These are phyloP conservation scores for Phytophthora pistaciae DNA, from an alignment of 352 stramenopile species.

Conservation along the genomic window DNA sequence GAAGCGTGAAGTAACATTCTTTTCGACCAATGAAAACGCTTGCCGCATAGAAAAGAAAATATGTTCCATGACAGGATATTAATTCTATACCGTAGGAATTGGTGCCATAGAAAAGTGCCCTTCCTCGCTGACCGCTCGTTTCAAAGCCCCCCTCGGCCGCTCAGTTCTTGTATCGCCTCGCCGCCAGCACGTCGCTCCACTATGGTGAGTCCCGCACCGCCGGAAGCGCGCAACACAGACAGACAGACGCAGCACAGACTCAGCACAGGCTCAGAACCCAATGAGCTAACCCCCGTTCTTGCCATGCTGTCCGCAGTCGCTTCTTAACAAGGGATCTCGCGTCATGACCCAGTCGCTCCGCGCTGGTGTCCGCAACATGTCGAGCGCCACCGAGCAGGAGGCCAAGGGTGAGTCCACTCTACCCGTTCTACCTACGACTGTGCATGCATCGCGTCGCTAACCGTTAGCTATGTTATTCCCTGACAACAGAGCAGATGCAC, in stretches of 20 bases:
- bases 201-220: conserved; percentile 19
- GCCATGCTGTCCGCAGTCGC: conserved; percentile 43
- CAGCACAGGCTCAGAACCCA: neutral
- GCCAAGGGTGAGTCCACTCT: conserved; percentile 65
- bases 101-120: conserved; percentile 27
- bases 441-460: neutral
- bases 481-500: conserved; percentile 76
- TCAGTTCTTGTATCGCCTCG: conserved; percentile 41
- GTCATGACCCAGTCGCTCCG: conserved; percentile 59
- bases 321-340: conserved; percentile 73
- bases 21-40: conserved; percentile 23
- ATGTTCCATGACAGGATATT: neutral
- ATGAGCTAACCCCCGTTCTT: conserved; percentile 1
- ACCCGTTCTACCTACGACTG: neutral
- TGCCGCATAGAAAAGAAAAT: conserved; percentile 9
- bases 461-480: neutral
- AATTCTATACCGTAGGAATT: conserved; percentile 4
- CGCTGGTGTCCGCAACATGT: conserved; percentile 79
- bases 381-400: conserved; percentile 80
- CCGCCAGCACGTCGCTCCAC: conserved; percentile 20
- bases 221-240: conserved; percentile 11
- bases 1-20: conserved; percentile 25
- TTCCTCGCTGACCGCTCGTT: conserved; percentile 28
- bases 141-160: conserved; percentile 8
- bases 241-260: neutral